Evolutionary conservation across 495 filamentous ascomycete genomes (phyloP).

Genomic region (Xylaria flabelliformis): DNA sequence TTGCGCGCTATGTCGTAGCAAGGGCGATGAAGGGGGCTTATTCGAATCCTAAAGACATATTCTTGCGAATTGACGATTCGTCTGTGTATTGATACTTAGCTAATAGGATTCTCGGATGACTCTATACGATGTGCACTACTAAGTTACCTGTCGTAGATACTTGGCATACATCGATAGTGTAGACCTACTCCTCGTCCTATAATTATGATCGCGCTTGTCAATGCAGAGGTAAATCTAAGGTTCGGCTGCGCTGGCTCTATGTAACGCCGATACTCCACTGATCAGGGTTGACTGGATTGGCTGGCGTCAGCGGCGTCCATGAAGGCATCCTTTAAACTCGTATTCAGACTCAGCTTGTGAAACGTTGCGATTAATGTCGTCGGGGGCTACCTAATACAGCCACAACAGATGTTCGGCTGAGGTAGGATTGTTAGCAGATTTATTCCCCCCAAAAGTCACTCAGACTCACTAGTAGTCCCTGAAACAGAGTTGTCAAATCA

Average conservation of each 20-base stretch:
- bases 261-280: neutral
- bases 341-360: neutral
- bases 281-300: neutral
- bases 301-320: conserved; percentile 20
- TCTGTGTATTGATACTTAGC: neutral
- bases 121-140: neutral
- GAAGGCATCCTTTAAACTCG: neutral
- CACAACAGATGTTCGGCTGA: neutral
- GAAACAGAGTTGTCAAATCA: neutral
- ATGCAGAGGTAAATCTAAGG: neutral
- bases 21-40: neutral
- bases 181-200: neutral
- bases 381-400: neutral
- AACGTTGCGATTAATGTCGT: neutral
- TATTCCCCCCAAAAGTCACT: neutral
- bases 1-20: neutral
- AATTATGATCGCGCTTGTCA: neutral
- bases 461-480: neutral
- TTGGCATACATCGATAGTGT: neutral
- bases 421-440: neutral
- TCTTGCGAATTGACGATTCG: neutral
- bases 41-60: neutral
- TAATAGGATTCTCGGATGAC: neutral
- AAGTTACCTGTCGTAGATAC: neutral
- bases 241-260: neutral